Conservation (phyloP, 139 green algal species). For the Chlamydomonas incerta region DNA sequence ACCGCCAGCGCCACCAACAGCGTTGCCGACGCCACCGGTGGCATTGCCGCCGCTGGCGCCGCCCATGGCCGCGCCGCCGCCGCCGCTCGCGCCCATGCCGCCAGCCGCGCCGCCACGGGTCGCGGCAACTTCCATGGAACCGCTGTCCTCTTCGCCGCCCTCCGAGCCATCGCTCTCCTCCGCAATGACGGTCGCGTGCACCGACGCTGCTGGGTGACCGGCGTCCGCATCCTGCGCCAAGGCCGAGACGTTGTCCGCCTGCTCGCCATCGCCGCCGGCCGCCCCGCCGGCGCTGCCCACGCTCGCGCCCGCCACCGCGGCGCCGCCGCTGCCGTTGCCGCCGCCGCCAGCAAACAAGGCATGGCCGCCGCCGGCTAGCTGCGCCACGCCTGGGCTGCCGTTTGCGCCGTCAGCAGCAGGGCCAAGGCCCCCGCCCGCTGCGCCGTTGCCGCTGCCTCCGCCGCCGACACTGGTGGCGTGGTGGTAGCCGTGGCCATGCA, state of each 20-base stretch:
- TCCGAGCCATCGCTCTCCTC: slow-evolving; percentile 34
- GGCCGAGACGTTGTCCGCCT: slow-evolving; percentile 3
- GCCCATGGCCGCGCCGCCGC: not conserved
- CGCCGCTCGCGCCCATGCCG: not conserved
- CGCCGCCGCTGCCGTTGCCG: not conserved
- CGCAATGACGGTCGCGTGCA: slow-evolving; percentile 59
- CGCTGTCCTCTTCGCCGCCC: slow-evolving; percentile 35
- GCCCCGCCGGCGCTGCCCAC: slow-evolving; percentile 33
- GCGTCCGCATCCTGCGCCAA: slow-evolving; percentile 14
- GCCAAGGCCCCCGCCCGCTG: not conserved
- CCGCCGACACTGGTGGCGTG: not conserved
- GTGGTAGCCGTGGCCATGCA: not conserved
- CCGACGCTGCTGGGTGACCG: slow-evolving; percentile 51
- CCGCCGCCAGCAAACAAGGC: not conserved
- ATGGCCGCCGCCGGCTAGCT: not conserved
- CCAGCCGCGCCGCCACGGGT: slow-evolving; percentile 17
- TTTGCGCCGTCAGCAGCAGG: not conserved
- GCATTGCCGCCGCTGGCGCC: slow-evolving; percentile 29
- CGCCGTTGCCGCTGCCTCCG: not conserved
- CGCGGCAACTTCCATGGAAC: slow-evolving; percentile 16
- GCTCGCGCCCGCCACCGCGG: not conserved
- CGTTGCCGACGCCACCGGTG: not conserved
- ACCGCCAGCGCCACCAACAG: not conserved
- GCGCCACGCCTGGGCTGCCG: slow-evolving; percentile 13
- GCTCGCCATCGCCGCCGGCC: slow-evolving; percentile 18